These are phyloP conservation scores for Tricladium varicosporioides DNA, from an alignment of 2,329 filamentous ascomycete genomes.

Conservation along the genomic window DNA sequence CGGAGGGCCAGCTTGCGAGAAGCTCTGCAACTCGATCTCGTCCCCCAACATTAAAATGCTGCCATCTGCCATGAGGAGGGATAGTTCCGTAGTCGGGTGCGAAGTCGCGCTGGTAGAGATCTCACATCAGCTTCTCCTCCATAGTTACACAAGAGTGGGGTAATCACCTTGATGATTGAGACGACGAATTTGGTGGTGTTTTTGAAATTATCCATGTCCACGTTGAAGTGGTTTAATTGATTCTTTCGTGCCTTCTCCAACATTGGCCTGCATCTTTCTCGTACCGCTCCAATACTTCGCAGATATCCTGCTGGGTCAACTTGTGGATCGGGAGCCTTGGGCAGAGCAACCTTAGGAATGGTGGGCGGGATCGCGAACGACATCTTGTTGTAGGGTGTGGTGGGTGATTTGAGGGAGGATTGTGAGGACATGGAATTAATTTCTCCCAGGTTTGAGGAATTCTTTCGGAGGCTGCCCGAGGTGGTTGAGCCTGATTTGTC, in stretches of 20 bases:
- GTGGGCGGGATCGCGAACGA: slow-evolving; percentile 32
- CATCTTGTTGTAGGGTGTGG: slow-evolving; percentile 31
- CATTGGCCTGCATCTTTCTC: slow-evolving; percentile 65
- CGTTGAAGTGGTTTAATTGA: slow-evolving; percentile 67
- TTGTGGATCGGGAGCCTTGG: slow-evolving; percentile 81
- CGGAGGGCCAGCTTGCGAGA: slow-evolving; percentile 68
- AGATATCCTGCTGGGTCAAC: slow-evolving; percentile 89
- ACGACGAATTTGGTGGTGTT: slow-evolving; percentile 69
- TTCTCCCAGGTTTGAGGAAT: slow-evolving; percentile 26
- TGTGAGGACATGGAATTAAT: slow-evolving; percentile 28
- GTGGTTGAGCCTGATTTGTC: slow-evolving; percentile 25
- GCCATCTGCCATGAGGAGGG: slow-evolving; percentile 82
- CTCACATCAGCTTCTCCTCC: slow-evolving; percentile 3
- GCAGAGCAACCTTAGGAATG: slow-evolving; percentile 76
- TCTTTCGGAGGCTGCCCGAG: slow-evolving; percentile 24
- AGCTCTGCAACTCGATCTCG: slow-evolving; percentile 71
- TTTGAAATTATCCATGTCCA: slow-evolving; percentile 66
- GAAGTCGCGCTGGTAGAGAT: slow-evolving; percentile 59
- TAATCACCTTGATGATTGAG: slow-evolving; percentile 67
- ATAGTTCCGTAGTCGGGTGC: slow-evolving; percentile 68
- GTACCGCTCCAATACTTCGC: slow-evolving; percentile 82
- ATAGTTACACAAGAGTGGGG: neutral
- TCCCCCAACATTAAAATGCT: slow-evolving; percentile 81
- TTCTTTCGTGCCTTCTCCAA: slow-evolving; percentile 66
- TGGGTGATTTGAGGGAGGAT: slow-evolving; percentile 30